Conservation (phyloP, 2,329 filamentous ascomycete genomes). For the Thielaviopsis ethacetica region DNA sequence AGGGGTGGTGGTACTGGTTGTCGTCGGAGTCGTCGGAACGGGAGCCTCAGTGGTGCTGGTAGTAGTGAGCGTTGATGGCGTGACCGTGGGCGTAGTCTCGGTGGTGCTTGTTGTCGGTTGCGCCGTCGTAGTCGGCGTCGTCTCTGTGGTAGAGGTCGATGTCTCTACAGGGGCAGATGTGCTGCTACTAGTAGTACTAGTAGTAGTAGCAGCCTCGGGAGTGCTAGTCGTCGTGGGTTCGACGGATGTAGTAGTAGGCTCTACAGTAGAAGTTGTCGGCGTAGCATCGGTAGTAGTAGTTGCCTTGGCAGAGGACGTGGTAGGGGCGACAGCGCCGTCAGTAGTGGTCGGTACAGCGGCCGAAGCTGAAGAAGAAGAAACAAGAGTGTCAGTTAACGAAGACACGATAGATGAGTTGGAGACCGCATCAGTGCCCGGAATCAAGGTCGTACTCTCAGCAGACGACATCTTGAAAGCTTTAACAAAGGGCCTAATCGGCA, state of each 20-base stretch:
- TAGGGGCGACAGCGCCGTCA: slow-evolving; percentile 16
- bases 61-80: slow-evolving; percentile 6
- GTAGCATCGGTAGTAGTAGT: neutral
- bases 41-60: neutral
- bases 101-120: slow-evolving; percentile 7
- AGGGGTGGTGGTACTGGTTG: slow-evolving; percentile 12
- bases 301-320: slow-evolving; percentile 7
- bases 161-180: slow-evolving; percentile 1
- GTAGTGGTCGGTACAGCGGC: slow-evolving; percentile 13
- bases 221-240: slow-evolving; percentile 1
- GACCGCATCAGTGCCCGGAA: slow-evolving; percentile 7
- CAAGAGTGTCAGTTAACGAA: slow-evolving; percentile 7
- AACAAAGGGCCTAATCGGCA: neutral
- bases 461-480: slow-evolving; percentile 5
- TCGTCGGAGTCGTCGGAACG: slow-evolving; percentile 2
- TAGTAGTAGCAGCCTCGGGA: slow-evolving; percentile 11
- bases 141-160: too few species aligned
- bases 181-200: neutral
- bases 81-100: slow-evolving; percentile 4
- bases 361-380: slow-evolving; percentile 8
- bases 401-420: slow-evolving; percentile 8
- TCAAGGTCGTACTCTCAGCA: slow-evolving; percentile 1
- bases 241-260: neutral
- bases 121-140: neutral
- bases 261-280: neutral